Evolutionary conservation across 306 rosid genomes (phyloP).

Genomic region (Casuarina cunninghamiana): DNA sequence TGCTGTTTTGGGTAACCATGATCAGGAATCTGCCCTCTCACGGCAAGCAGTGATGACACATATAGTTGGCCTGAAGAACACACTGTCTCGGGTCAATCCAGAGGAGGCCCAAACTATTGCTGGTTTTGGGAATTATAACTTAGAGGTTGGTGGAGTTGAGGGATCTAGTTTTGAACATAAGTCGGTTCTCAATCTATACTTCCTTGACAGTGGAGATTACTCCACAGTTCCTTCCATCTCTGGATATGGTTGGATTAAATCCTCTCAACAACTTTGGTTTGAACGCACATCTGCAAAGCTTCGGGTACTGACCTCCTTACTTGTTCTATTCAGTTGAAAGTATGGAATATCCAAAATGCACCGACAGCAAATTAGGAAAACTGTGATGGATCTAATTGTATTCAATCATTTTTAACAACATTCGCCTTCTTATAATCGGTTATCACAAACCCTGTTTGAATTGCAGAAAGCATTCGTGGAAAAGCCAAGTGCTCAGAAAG

Average conservation of each 20-base stretch:
- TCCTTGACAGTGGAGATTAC: conserved; percentile 94
- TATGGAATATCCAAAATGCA: not conserved
- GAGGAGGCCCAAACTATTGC: conserved; percentile 47
- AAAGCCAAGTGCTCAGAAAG: conserved; percentile 62
- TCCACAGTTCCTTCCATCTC: conserved; percentile 58
- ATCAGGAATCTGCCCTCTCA: conserved; percentile 81
- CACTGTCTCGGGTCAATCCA: conserved; percentile 73
- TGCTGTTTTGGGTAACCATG: conserved; percentile 94
- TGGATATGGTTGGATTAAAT: conserved; percentile 93
- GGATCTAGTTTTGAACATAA: conserved; percentile 73
- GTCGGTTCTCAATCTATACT: conserved; percentile 84
- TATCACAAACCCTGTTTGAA: not conserved
- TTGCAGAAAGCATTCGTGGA: conserved; percentile 61
- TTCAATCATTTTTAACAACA: conserved; percentile 18
- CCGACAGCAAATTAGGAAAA: not conserved
- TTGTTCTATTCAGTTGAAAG: conserved; percentile 10
- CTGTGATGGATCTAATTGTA: not conserved
- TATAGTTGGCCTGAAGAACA: conserved; percentile 70
- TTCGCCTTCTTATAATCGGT: conserved; percentile 3
- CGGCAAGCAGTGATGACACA: conserved; percentile 90
- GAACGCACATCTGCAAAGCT: conserved; percentile 64
- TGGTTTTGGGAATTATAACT: conserved; percentile 93
- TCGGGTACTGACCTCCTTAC: conserved; percentile 42
- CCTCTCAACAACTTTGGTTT: conserved; percentile 93
- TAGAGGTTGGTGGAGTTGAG: conserved; percentile 69